Evolutionary conservation across 140 eudicot genomes (phyloP).

Genomic region (Anethum foeniculum): DNA sequence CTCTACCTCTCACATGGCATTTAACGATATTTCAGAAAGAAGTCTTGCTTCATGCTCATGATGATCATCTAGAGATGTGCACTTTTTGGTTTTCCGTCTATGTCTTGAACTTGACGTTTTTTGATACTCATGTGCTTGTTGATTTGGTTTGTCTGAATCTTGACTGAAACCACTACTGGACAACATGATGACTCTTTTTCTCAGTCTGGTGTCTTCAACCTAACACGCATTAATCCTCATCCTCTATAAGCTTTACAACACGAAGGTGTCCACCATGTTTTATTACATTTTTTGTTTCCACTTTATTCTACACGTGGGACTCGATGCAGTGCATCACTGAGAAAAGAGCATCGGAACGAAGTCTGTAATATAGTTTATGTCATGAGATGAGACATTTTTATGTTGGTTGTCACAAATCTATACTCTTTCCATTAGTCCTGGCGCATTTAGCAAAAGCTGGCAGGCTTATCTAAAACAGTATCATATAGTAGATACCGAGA

Average conservation of each 20-base stretch:
- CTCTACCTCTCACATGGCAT: neutral
- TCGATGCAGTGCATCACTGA: neutral
- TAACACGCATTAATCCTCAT: neutral
- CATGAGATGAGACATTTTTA: neutral
- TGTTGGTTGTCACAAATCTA: neutral
- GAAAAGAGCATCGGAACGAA: neutral
- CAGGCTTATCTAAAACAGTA: neutral
- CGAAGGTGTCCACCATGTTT: neutral
- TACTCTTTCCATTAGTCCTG: neutral
- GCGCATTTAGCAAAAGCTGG: neutral
- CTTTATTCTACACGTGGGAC: neutral
- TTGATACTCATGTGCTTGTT: neutral
- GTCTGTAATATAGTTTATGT: neutral
- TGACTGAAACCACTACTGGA: neutral
- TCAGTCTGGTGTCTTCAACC: neutral
- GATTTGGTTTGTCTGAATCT: neutral
- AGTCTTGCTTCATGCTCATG: neutral
- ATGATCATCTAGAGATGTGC: neutral
- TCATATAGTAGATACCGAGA: neutral
- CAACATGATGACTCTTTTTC: neutral
- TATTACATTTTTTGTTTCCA: neutral
- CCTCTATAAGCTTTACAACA: neutral
- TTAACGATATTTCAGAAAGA: neutral
- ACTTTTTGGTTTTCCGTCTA: neutral
- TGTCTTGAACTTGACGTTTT: neutral